phyloP scores from a whole-genome alignment of 2,329 filamentous ascomycete genomes.

The Capronia epimyces region DNA sequence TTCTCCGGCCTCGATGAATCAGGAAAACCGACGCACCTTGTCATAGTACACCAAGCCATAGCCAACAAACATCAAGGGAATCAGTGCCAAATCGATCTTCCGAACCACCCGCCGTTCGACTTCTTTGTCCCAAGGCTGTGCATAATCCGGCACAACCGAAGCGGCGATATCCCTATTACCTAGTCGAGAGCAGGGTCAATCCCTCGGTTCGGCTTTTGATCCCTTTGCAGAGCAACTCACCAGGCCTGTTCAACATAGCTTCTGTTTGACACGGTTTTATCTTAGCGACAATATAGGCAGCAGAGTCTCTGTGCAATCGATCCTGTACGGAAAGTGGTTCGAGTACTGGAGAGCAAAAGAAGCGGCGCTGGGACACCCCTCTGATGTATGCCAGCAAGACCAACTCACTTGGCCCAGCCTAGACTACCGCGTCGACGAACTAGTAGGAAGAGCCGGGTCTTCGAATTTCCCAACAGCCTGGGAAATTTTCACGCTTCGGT shows the following conservation, averaged over 20 bases:
- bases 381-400: too few relatives aligned
- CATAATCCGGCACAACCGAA: conserved; percentile 55
- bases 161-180: conserved; percentile 52
- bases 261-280: background rate
- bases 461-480: background rate
- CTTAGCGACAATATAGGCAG: background rate
- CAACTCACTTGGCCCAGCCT: background rate
- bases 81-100: conserved; percentile 63
- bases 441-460: background rate
- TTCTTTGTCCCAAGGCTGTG: conserved; percentile 50
- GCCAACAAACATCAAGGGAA: conserved; percentile 61
- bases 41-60: conserved; percentile 67
- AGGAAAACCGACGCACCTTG: conserved; percentile 42
- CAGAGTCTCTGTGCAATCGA: background rate
- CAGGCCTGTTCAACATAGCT: background rate
- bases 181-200: background rate
- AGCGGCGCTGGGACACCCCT: too few relatives aligned
- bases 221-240: background rate
- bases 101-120: conserved; percentile 54
- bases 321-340: background rate
- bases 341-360: too few relatives aligned
- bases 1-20: background rate
- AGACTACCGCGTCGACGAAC: too few relatives aligned
- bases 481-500: background rate
- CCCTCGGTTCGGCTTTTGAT: background rate